Evolutionary conservation across 495 filamentous ascomycete genomes (phyloP), one percentile per base, ranked within the genome.

Genomic region (Cercophora samala): DNA sequence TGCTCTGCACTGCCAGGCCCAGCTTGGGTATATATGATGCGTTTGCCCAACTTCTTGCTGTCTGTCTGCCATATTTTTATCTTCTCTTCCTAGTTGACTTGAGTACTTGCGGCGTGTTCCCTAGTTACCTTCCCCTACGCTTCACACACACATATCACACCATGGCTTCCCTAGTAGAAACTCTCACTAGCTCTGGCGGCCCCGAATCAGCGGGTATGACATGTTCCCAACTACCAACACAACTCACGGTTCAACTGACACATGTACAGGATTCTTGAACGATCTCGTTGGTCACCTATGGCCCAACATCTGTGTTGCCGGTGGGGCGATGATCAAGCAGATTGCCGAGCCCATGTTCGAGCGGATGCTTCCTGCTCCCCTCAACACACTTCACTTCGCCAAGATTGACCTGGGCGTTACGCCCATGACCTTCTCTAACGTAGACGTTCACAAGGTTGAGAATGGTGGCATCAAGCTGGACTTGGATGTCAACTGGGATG

Each of bases 231-330:
- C 32, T 32, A 17, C 37, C 5, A 17, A 46, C 13, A 46, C 3
- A 9, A 18, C 9, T 29, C 21, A 25, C 22, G 46, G 15, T 25
- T 25, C 15, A 52, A 21, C 29, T 37, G 15, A 18, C 24, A 46
- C 5, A 13, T 13, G 11, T 46, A 11, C 46, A 80, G 78, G 71
- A 25, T 81, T 80, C 64, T 70, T 82, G 63, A 82, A 82, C 67
- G 78, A 82, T 66, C 70, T 82, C 46, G 70, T 82, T 55, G 71
- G 61, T n/a, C 76, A 76, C 61, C 69, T 82, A 68, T 82, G 80
- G 80, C 80, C 80, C 54, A 79, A 82, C 63, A 78, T 81, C 66
- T 68, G 63, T 51, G 73, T 77, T 5, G 78, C 76, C 24, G 75
- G 66, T 11, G 66, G 71, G 70, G 69, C 71, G 26, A 79, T 78